Evolutionary conservation across 1,284 basidiomycete genomes (phyloP), one percentile per base, ranked within the genome.

Genomic region (Vanrija pseudolonga): DNA sequence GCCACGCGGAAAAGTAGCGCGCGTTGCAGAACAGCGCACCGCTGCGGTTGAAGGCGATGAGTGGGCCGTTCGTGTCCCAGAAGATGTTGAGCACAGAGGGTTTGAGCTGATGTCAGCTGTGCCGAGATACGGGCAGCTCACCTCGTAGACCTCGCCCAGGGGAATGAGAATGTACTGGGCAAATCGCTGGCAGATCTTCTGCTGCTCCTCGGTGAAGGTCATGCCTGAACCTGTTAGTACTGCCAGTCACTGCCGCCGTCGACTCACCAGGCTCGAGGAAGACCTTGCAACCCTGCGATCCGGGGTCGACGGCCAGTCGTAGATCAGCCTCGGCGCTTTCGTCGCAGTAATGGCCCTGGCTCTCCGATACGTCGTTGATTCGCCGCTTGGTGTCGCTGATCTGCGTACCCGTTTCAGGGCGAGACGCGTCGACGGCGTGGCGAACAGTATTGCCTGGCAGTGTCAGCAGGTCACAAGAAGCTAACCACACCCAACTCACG

Each of bases 1-100:
- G 22, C 92, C 91, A 93, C 55, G 86, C 84, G 67, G 88, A 81
- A 61, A 85, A 95, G 71, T 87, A 96, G 38, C 90, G 81, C 65
- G 94, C 77, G 70, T 97, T 98, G 62, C 97, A 79, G 77, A 92
- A 98, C 26, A 98, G 81, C 55, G 87, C 87, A 3, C 90, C 92
- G 49, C 85, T 86, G 26, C 91, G 81, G 73, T 98, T 98, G 80
- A 98, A 98, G 0, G 94, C 95, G 57, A 98, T 96, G 18, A 88
- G 78, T 1, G 85, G 87, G 1, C 94, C 93, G 6, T 79, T 77
- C 11, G 81, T 69, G 68, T 98, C 93, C 74, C 86, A 88, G 72
- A 97, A 98, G 3, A 98, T 82, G 65, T 94, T 89, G 60, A 98
- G 67, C 52, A 86, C 87, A 0, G 82, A 78, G 17, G 84, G 78